Percentiles rank a stretch among this genome's conserved stretches.
phyloP scores from a whole-genome alignment of 352 stramenopile species.

The Halophytophthora polymorphica region DNA sequence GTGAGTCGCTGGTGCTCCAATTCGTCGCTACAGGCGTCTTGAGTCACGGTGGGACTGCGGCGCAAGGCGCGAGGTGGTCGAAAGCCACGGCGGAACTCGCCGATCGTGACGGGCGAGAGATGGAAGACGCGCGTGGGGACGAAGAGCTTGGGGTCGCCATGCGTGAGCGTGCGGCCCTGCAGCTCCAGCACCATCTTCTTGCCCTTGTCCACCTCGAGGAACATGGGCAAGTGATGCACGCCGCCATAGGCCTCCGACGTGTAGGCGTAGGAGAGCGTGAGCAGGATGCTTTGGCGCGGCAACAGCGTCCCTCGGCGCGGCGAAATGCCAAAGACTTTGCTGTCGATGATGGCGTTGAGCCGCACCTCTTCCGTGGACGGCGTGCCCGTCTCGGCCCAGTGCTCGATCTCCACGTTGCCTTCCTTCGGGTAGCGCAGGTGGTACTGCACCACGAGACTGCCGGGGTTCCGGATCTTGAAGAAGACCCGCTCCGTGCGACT shows the following conservation, averaged over 20 bases:
- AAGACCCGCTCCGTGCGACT: conserved; percentile 56
- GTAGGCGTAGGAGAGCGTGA: conserved; percentile 72
- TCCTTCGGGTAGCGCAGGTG: conserved; percentile 89
- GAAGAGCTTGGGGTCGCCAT: conserved; percentile 66
- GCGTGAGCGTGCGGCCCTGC: conserved; percentile 72
- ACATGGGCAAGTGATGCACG: conserved; percentile 80
- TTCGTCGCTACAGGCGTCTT: conserved; percentile 4
- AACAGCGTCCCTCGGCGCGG: conserved; percentile 54
- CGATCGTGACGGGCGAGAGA: conserved; percentile 72
- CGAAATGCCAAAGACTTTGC: conserved; percentile 62
- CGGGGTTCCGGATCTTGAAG: conserved; percentile 86
- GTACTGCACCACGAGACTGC: conserved; percentile 81
- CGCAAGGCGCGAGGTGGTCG: conserved; percentile 9
- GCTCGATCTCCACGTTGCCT: conserved; percentile 90
- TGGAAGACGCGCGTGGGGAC: conserved; percentile 49
- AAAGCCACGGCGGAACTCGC: conserved; percentile 46
- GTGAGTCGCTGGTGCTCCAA: conserved; percentile 3
- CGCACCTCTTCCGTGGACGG: conserved; percentile 77
- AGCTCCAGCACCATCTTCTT: conserved; percentile 88
- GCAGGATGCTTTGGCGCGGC: conserved; percentile 54
- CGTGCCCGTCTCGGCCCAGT: conserved; percentile 89
- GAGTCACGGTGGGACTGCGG: neutral
- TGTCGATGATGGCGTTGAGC: conserved; percentile 79
- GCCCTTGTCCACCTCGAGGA: conserved; percentile 87
- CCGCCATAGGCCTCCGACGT: conserved; percentile 72